Evolutionary conservation across 768 basidiomycete species (phyloP), one percentile per base, ranked within the genome.

Genomic region (Podaxis rugospora): DNA sequence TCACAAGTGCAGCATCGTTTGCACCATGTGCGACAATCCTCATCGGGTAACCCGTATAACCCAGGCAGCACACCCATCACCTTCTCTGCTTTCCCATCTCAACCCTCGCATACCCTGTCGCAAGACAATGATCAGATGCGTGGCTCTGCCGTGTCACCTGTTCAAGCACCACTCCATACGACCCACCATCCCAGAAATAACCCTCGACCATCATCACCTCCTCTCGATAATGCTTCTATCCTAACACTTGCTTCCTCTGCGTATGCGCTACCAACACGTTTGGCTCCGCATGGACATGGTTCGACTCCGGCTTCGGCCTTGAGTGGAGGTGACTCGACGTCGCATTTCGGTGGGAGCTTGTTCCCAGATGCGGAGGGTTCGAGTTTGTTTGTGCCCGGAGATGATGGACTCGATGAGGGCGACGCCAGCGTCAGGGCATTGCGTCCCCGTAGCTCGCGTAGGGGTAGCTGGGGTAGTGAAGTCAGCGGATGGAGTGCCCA

Each of bases 181-280:
- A 77, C 84, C n/a, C 93, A 93, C 57, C 94, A 98, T 74, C 95
- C 96, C 9, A 85, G 94, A 50, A 93, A 97, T 72, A 99, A 99
- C 69, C 96, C 96, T 1, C 86, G 92, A 23, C 96, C 97, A 23
- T 89, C 90, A 14, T 92, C 92, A 5, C 90, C 93, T 21, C 95
- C 96, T 0, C 78, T 86, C 49, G 94, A 95, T 68, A 95, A 98
- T 69, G 96, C 96, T 1, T 95, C 92, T 1, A 78, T 95, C 57
- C 79, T 98, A 50, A 99, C 96, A 0, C 84, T 99, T 10, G 96
- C 96, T 11, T 95, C 93, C 25, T 95, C 93, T 2, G 94, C 92
- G 3, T 97, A 92, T 72, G 95, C 86, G 0, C 76, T 88, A 55
- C 85, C 88, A 14, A 83, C 81, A 18, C 78, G 83, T 39, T 69